Percentiles rank a stretch among this genome's conserved stretches.
phyloP scores from a whole-genome alignment of 2,329 filamentous ascomycete genomes.

The Calonectria crousiana region DNA sequence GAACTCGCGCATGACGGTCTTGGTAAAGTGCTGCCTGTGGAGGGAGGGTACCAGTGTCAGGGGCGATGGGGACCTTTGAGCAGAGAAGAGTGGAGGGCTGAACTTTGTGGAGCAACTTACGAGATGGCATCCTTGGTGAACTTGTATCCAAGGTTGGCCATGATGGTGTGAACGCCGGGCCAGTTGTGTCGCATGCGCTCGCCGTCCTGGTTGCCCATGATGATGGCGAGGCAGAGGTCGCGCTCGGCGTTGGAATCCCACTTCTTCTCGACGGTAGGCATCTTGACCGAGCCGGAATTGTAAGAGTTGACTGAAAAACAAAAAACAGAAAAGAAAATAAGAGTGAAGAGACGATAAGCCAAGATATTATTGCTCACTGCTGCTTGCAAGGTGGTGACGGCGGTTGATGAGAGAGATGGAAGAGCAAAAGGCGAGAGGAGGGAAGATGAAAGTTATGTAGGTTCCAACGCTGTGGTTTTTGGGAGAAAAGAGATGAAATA shows the following conservation, averaged over 20 bases:
- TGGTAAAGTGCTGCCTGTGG: conserved; percentile 55
- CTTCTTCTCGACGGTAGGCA: conserved; percentile 50
- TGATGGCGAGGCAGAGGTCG: conserved; percentile 54
- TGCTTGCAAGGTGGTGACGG: neutral
- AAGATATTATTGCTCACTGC: neutral
- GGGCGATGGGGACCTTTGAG: neutral
- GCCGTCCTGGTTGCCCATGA: conserved; percentile 43
- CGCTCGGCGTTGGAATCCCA: conserved; percentile 53
- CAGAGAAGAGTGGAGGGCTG: neutral
- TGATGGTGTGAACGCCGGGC: conserved; percentile 46
- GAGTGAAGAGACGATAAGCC: neutral
- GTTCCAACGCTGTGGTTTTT: neutral
- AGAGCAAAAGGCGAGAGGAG: neutral
- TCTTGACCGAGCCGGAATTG: conserved; percentile 16
- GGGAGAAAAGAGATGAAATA: neutral
- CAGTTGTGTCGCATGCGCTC: conserved; percentile 49
- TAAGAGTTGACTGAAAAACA: neutral
- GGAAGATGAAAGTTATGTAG: neutral
- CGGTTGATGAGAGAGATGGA: neutral
- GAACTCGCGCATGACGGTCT: conserved; percentile 52
- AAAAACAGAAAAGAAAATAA: too few species aligned
- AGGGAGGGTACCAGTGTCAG: neutral
- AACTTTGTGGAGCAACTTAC: conserved; percentile 42
- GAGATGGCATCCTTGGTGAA: conserved; percentile 55
- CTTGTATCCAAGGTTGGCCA: conserved; percentile 48